Evolutionary conservation across 768 basidiomycete genomes (phyloP), one percentile per base, ranked within the genome.

Genomic region (Termitomyces sp.): DNA sequence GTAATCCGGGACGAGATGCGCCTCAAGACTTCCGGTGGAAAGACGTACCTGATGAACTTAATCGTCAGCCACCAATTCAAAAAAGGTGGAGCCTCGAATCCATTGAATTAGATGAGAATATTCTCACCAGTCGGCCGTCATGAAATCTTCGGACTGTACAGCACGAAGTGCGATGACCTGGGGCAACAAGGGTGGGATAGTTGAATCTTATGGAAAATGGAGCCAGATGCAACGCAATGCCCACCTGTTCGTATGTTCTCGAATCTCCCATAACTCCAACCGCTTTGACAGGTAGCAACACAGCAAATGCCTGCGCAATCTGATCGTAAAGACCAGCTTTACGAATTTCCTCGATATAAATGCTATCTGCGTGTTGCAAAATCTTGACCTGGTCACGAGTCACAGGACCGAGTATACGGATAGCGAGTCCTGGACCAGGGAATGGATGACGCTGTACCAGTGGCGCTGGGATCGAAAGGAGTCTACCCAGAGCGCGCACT

Each of bases 211-310:
- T 41, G 43, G 34, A 42, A 52, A 39, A 25, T 12, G 50, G 28
- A 54, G 14, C 51, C 52, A 42, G 23, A 27, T 19, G 17, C 14
- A 19, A 49, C 28, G 53, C 55, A 41, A 16, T 27, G 62, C 76
- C 49, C 53, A 83, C 87, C 78, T 98, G 96, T 66, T 98, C 94
- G 64, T 98, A 98, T 11, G 97, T 99, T 70, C 97, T 80, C 64
- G 83, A 82, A 73, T 99, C 97, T 34, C 97, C 97, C 86, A 95
- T 94, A 14, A 98, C 97, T 57, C 97, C 97, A 40, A 99, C 97
- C 9, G 96, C 97, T 66, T 87, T 90, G 34, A 99, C 95, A 21
- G 97, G 97, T n/a, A 83, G 64, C 1, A 99, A 79, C 1, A 98
- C 96, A 4, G 94, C 95, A 67, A 98, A 98, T 2, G 97, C 97